Evolutionary conservation across 768 basidiomycete species (phyloP).

Genomic region (Coprinellus aureogranulatus): DNA sequence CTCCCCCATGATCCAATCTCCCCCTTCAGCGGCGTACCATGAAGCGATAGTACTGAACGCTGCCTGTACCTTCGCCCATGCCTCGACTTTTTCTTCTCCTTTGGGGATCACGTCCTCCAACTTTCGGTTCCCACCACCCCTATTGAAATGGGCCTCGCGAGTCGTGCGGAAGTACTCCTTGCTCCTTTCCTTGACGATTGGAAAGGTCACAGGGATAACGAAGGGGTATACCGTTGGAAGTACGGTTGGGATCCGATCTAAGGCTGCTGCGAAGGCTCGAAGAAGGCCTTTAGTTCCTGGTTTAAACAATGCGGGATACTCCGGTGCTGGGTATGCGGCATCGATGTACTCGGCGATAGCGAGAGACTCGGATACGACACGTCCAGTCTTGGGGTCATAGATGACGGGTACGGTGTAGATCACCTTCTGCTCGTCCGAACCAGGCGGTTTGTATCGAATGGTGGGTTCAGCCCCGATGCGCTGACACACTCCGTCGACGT

Average conservation of each 20-base stretch:
- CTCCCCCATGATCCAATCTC: constrained; percentile 31
- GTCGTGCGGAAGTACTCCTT: constrained; percentile 4
- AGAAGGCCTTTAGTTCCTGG: not conserved
- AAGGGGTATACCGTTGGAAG: not conserved
- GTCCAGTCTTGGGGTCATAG: constrained; percentile 36
- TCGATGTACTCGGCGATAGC: constrained; percentile 45
- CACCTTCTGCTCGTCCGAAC: not conserved
- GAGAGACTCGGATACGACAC: constrained; percentile 33
- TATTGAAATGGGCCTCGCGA: not conserved
- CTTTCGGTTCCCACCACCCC: not conserved
- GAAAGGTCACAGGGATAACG: not conserved
- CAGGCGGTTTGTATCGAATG: not conserved
- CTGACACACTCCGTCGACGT: constrained; percentile 1
- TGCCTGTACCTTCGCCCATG: not conserved
- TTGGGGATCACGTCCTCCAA: not conserved
- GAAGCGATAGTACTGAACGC: not conserved
- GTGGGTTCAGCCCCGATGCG: constrained; percentile 3
- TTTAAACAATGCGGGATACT: not conserved
- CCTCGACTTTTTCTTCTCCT: not conserved
- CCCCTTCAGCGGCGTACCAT: not conserved
- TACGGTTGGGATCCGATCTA: not conserved
- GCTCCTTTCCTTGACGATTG: not conserved
- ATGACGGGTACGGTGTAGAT: constrained; percentile 44
- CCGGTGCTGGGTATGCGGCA: constrained; percentile 30
- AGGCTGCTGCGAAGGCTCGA: not conserved